phyloP scores from a whole-genome alignment of 192 early-diverging fungal species.

The Mortierella claussenii region DNA sequence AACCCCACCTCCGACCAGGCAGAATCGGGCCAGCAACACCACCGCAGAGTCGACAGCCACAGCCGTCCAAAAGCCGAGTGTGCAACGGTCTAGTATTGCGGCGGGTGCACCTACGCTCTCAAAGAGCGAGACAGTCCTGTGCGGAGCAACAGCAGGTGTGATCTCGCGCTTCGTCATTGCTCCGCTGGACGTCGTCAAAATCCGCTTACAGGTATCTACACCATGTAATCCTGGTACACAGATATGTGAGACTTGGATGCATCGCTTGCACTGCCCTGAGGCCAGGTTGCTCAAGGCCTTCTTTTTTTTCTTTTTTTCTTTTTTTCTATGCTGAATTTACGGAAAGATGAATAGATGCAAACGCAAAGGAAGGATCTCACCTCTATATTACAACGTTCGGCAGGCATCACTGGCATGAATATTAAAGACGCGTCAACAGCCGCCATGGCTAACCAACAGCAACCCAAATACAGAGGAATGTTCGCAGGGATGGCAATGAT shows the following conservation, averaged over 20 bases:
- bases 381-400: conserved; percentile 13
- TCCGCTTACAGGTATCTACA: conserved; percentile 74
- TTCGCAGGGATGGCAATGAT: conserved; percentile 73
- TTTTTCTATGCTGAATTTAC: too few species aligned
- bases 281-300: too few species aligned
- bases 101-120: conserved; percentile 38
- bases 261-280: too few species aligned
- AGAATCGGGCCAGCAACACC: too few species aligned
- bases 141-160: conserved; percentile 51
- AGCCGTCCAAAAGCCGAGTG: too few species aligned
- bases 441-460: conserved; percentile 2
- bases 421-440: background rate
- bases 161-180: conserved; percentile 83
- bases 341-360: conserved; percentile 24
- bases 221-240: too few species aligned
- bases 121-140: conserved; percentile 46
- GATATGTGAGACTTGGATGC: too few species aligned
- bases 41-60: too few species aligned
- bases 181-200: conserved; percentile 96
- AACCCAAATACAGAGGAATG: conserved; percentile 72
- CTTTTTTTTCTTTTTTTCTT: background rate
- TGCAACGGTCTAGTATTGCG: conserved; percentile 26
- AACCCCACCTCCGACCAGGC: too few species aligned
- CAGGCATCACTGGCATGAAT: background rate
- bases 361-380: conserved; percentile 37